phyloP scores from a whole-genome alignment of 139 green algal species.

The Micractinium sp. region DNA sequence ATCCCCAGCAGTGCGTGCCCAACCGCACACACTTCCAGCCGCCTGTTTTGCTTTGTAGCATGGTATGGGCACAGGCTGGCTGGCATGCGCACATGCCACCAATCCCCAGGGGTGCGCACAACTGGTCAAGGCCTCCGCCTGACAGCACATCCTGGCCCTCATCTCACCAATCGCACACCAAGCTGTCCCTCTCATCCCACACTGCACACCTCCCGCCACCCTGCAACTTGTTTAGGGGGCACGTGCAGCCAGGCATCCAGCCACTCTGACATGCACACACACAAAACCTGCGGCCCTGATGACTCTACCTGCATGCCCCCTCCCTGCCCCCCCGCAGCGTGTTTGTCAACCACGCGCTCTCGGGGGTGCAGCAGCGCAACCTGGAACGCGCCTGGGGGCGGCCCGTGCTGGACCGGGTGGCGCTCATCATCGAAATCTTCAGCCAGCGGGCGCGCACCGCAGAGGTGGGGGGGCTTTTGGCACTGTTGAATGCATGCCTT shows the following conservation, averaged over 20 bases:
- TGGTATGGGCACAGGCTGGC: too few relatives aligned
- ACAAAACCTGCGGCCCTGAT: background rate
- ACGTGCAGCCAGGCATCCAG: too few relatives aligned
- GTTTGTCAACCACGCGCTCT: constrained; percentile 67
- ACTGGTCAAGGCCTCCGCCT: too few relatives aligned
- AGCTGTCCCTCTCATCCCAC: too few relatives aligned
- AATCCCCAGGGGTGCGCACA: too few relatives aligned
- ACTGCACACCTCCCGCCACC: too few relatives aligned
- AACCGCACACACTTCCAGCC: too few relatives aligned
- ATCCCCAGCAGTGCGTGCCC: too few relatives aligned
- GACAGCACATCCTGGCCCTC: too few relatives aligned
- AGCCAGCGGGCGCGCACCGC: constrained; percentile 60
- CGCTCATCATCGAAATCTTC: constrained; percentile 81
- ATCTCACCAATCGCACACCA: too few relatives aligned
- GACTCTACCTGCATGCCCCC: background rate
- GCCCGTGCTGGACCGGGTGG: constrained; percentile 72
- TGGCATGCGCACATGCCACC: background rate
- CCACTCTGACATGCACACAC: background rate
- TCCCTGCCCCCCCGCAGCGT: constrained; percentile 33
- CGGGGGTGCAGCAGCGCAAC: constrained; percentile 69
- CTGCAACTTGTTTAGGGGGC: too few relatives aligned
- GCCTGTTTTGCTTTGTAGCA: background rate
- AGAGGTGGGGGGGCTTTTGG: constrained; percentile 26
- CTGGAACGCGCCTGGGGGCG: constrained; percentile 52
- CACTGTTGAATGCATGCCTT: background rate